Percentiles rank a stretch among this genome's conserved stretches.
Evolutionary conservation across 768 basidiomycete genomes (phyloP).

Genomic region (Tylopilus subfusipes): DNA sequence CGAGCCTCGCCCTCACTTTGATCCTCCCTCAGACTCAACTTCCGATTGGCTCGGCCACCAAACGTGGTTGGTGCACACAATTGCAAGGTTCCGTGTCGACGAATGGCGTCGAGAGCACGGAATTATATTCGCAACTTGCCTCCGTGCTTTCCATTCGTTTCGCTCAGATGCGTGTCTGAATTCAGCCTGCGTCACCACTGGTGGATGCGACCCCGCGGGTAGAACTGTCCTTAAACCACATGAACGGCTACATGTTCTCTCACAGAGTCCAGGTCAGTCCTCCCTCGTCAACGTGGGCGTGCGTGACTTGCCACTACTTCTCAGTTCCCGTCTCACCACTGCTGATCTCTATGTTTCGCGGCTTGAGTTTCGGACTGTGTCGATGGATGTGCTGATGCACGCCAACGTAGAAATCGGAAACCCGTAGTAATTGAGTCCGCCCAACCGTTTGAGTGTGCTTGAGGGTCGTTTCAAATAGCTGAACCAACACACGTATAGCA

Average conservation of each 20-base stretch:
- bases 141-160: no score
- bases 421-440: background rate
- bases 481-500: background rate
- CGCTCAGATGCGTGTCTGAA: background rate
- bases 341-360: background rate
- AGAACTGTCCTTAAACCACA: background rate
- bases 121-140: no score
- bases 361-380: background rate
- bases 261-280: background rate
- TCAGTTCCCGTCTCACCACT: background rate
- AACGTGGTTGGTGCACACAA: background rate
- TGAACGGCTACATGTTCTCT: background rate
- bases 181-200: no score
- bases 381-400: background rate
- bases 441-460: background rate
- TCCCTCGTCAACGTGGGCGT: background rate
- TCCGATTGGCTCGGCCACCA: background rate
- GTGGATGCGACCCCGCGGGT: background rate
- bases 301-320: background rate
- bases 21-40: no score
- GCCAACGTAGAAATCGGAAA: background rate
- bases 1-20: no score
- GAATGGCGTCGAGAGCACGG: no score
- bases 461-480: conserved; percentile 8
- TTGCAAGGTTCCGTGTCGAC: background rate